Evolutionary conservation across 2,329 filamentous ascomycete species (phyloP).

Genomic region (Nothophoma quercina): DNA sequence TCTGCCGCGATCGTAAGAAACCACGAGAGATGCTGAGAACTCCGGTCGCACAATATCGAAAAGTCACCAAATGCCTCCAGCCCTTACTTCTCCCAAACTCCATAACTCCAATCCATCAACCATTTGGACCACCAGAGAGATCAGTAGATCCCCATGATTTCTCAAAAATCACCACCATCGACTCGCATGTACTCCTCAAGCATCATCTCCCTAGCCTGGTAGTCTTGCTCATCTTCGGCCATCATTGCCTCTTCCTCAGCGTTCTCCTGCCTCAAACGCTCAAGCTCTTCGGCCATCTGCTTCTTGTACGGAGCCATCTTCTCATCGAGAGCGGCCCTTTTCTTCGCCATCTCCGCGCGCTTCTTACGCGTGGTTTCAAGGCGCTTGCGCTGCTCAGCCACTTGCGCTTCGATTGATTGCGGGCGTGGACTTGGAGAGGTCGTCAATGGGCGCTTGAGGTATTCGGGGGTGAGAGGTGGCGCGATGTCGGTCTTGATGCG

Average conservation of each 20-base stretch:
- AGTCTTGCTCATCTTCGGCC: conserved; percentile 26
- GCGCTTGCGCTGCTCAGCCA: conserved; percentile 28
- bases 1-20: background rate
- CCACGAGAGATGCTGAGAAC: background rate
- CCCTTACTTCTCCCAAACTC: background rate
- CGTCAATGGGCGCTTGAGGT: background rate
- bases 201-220: conserved; percentile 23
- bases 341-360: conserved; percentile 23
- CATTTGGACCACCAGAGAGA: background rate
- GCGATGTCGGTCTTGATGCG: conserved; percentile 12
- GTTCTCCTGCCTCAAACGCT: conserved; percentile 24
- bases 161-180: conserved; percentile 5
- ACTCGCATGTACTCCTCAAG: conserved; percentile 27
- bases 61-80: conserved; percentile 5
- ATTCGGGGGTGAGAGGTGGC: background rate
- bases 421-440: conserved; percentile 9
- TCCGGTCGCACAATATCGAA: background rate
- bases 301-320: conserved; percentile 27
- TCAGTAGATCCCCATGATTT: background rate
- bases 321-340: conserved; percentile 25
- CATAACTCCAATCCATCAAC: background rate
- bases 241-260: conserved; percentile 25
- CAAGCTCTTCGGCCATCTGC: conserved; percentile 31
- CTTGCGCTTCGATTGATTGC: conserved; percentile 14
- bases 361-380: conserved; percentile 23